phyloP scores from a whole-genome alignment of 371 early-diverging fungal species.

The Mucor velutinosus region DNA sequence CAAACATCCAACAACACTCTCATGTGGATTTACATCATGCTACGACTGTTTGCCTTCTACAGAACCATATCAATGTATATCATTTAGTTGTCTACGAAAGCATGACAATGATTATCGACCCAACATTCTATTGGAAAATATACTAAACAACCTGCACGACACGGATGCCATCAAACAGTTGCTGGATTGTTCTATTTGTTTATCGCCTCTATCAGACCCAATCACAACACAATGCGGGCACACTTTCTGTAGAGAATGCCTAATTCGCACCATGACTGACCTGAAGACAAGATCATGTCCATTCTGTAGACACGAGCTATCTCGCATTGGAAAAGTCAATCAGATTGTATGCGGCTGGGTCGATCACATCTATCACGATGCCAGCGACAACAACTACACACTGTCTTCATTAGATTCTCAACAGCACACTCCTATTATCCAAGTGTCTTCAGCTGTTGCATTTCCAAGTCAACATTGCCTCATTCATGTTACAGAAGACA shows the following conservation, averaged over 20 bases:
- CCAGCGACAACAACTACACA: background rate
- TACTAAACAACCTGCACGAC: conserved; percentile 5
- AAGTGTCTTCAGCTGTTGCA: background rate
- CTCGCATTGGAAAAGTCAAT: conserved; percentile 10
- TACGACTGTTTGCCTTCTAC: conserved; percentile 20
- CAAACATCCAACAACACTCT: conserved; percentile 29
- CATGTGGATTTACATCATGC: conserved; percentile 46
- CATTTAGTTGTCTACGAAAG: conserved; percentile 35
- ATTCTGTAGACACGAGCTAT: conserved; percentile 14
- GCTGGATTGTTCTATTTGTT: conserved; percentile 28
- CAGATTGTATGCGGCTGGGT: conserved; percentile 15
- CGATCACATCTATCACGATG: background rate
- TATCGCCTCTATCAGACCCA: conserved; percentile 33
- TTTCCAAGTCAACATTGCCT: conserved; percentile 14
- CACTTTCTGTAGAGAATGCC: conserved; percentile 63
- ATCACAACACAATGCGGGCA: conserved; percentile 70
- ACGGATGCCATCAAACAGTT: background rate
- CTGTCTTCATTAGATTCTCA: background rate
- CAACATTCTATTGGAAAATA: conserved; percentile 15
- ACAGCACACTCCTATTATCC: conserved; percentile 6
- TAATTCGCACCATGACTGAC: conserved; percentile 20
- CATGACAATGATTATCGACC: conserved; percentile 12
- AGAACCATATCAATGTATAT: conserved; percentile 43
- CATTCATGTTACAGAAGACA: conserved; percentile 51
- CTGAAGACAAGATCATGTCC: conserved; percentile 10